Evolutionary conservation across 2,329 filamentous ascomycete genomes (phyloP).

Genomic region (Colletotrichum agaves): DNA sequence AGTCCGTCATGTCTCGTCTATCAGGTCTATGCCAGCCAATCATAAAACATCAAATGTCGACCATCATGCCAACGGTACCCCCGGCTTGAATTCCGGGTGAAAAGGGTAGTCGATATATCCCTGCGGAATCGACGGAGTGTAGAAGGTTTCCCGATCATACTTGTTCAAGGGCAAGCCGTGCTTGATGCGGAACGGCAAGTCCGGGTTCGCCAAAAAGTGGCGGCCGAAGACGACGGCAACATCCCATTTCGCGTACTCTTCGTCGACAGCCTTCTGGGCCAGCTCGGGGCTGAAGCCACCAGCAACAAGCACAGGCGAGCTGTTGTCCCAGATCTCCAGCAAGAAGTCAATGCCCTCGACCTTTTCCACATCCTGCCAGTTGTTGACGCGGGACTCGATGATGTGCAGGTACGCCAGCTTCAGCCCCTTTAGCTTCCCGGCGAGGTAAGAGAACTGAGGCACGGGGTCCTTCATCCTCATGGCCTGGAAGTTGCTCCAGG

Average conservation of each 20-base stretch:
- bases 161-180: slow-evolving; percentile 42
- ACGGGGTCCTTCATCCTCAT: slow-evolving; percentile 72
- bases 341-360: slow-evolving; percentile 48
- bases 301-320: slow-evolving; percentile 46
- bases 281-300: slow-evolving; percentile 45
- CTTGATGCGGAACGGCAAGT: slow-evolving; percentile 43
- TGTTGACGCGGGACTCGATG: slow-evolving; percentile 66
- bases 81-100: slow-evolving; percentile 26
- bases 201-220: slow-evolving; percentile 47
- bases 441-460: slow-evolving; percentile 71
- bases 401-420: slow-evolving; percentile 71
- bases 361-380: slow-evolving; percentile 52
- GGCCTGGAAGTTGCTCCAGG: slow-evolving; percentile 69
- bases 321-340: slow-evolving; percentile 46
- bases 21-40: not conserved
- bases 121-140: slow-evolving; percentile 28
- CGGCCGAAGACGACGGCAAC: slow-evolving; percentile 49
- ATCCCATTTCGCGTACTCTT: slow-evolving; percentile 43
- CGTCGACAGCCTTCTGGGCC: slow-evolving; percentile 45
- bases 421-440: slow-evolving; percentile 60
- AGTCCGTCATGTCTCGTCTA: not conserved
- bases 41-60: not conserved
- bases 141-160: slow-evolving; percentile 45
- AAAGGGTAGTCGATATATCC: slow-evolving; percentile 47
- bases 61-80: slow-evolving; percentile 14